Conservation (phyloP, 352 stramenopile genomes). For the Globisporangium okanoganense region DNA sequence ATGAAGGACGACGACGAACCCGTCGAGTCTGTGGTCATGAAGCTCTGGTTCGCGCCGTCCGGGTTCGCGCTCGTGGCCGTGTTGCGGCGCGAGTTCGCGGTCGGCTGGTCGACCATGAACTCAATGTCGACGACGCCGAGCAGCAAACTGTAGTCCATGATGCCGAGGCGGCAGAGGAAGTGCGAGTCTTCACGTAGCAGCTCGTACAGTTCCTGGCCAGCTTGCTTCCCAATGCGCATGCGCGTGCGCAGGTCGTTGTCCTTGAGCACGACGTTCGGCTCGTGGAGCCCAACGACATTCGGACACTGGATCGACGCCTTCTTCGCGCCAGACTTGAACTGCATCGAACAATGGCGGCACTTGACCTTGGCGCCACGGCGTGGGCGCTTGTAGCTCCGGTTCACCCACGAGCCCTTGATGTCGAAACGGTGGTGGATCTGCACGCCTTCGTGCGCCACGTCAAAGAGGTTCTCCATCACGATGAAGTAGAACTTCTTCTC, state of each 20-base stretch:
- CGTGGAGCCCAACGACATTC: constrained; percentile 74
- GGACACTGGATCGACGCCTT: constrained; percentile 67
- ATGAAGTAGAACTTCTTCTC: constrained; percentile 90
- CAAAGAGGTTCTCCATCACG: constrained; percentile 92
- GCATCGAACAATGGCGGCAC: constrained; percentile 83
- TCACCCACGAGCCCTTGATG: constrained; percentile 92
- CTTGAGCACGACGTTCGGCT: constrained; percentile 85
- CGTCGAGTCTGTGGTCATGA: constrained; percentile 25
- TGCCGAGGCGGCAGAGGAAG: constrained; percentile 71
- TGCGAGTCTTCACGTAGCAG: constrained; percentile 68
- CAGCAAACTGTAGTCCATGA: constrained; percentile 92
- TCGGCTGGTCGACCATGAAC: constrained; percentile 64
- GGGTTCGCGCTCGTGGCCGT: constrained; percentile 26
- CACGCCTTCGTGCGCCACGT: constrained; percentile 52
- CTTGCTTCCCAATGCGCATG: constrained; percentile 66
- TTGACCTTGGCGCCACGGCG: constrained; percentile 73
- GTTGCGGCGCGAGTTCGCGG: constrained; percentile 18
- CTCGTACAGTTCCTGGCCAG: constrained; percentile 58
- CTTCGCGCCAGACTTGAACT: constrained; percentile 76
- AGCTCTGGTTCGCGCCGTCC: constrained; percentile 32
- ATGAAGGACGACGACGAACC: constrained; percentile 17
- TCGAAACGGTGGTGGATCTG: constrained; percentile 87
- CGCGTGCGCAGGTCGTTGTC: constrained; percentile 82
- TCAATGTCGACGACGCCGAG: constrained; percentile 83
- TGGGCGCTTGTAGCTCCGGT: constrained; percentile 78